phyloP scores from a whole-genome alignment of 352 stramenopile species.

The Phytophthora chlamydospora region DNA sequence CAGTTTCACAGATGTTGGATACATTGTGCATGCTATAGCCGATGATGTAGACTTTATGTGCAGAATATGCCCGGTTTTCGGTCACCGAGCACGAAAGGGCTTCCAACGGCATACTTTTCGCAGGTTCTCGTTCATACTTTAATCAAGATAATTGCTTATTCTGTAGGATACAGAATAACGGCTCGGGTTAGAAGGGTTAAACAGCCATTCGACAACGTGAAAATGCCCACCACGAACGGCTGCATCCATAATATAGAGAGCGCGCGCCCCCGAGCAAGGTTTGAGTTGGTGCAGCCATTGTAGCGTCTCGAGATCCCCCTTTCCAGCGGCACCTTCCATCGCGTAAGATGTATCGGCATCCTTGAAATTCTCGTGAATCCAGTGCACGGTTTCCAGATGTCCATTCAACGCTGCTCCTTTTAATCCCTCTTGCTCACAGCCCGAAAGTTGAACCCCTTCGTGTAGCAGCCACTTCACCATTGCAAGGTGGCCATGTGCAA shows the following conservation, averaged over 20 bases:
- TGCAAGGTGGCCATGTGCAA: no score
- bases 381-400: no score
- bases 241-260: neutral
- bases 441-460: no score
- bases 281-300: neutral
- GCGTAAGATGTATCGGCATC: neutral
- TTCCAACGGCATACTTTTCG: neutral
- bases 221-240: neutral
- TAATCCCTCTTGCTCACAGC: no score
- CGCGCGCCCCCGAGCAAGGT: neutral
- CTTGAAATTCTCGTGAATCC: no score
- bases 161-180: no score
- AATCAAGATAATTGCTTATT: no score
- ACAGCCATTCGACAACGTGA: neutral
- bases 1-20: neutral
- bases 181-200: no score
- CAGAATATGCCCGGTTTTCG: neutral
- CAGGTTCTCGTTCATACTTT: no score
- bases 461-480: no score
- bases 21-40: neutral
- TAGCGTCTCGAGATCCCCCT: neutral
- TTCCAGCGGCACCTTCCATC: neutral
- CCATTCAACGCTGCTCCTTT: no score
- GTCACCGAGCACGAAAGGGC: neutral
- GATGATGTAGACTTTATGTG: neutral